Percentiles rank a stretch among this genome's conserved stretches.
phyloP scores from a whole-genome alignment of 2,329 filamentous ascomycete genomes.

The Cadophora luteo-olivacea region DNA sequence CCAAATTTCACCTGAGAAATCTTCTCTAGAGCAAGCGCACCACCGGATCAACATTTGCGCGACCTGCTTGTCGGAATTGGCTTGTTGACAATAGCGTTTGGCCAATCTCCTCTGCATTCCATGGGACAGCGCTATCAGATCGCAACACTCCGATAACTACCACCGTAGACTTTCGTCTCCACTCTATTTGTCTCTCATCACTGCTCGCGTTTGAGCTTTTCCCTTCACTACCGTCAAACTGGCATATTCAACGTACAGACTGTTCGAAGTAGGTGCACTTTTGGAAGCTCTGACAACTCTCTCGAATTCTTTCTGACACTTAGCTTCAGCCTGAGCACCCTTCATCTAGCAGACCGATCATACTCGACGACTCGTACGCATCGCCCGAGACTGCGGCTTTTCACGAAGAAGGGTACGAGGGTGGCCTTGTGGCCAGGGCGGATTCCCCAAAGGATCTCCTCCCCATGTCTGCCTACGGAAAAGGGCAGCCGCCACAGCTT shows the following conservation, averaged over 20 bases:
- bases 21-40: background rate
- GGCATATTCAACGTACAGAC: conserved; percentile 44
- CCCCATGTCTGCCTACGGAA: conserved; percentile 84
- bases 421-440: conserved; percentile 44
- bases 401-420: conserved; percentile 47
- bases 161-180: conserved; percentile 11
- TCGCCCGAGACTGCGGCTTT: conserved; percentile 45
- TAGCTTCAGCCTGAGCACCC: conserved; percentile 40
- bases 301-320: background rate
- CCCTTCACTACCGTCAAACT: conserved; percentile 43
- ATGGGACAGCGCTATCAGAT: conserved; percentile 22
- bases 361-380: conserved; percentile 46
- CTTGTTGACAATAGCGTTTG: background rate
- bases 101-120: conserved; percentile 19
- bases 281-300: background rate
- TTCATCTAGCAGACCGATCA: conserved; percentile 42
- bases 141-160: background rate
- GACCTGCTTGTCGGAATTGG: background rate
- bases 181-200: background rate
- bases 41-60: background rate
- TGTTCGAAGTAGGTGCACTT: conserved; percentile 43
- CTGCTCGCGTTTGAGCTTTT: background rate
- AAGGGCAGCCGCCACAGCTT: conserved; percentile 76
- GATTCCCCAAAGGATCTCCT: conserved; percentile 49
- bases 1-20: background rate